Evolutionary conservation across 495 filamentous ascomycete genomes (phyloP).

Genomic region (Lophium mytilinum): DNA sequence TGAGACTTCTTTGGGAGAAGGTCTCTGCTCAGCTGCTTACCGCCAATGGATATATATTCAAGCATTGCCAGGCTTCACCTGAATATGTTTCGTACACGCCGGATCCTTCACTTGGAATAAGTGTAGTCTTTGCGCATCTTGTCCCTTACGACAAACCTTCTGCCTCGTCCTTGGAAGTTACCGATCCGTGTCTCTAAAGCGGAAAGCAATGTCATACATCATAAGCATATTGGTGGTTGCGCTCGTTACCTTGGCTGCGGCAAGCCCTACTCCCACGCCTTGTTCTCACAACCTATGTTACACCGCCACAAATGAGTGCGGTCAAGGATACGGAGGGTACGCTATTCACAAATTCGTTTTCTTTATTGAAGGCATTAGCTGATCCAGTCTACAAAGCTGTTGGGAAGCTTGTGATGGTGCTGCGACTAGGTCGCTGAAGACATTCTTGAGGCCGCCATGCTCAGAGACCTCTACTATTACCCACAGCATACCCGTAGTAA

Average conservation of each 20-base stretch:
- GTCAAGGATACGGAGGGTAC: background rate
- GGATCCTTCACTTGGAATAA: background rate
- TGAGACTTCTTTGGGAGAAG: too few relatives aligned
- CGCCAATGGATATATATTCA: background rate
- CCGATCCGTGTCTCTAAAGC: background rate
- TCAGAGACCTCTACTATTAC: too few relatives aligned
- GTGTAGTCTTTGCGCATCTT: too few relatives aligned
- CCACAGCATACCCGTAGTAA: too few relatives aligned
- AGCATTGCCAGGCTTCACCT: background rate
- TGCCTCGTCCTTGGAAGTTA: too few relatives aligned
- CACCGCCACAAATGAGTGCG: constrained; percentile 1
- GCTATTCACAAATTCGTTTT: background rate
- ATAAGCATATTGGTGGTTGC: background rate
- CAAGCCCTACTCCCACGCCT: constrained; percentile 1
- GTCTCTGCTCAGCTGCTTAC: background rate
- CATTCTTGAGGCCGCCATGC: background rate
- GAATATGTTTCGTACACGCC: background rate
- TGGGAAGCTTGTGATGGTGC: background rate
- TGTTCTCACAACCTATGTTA: background rate
- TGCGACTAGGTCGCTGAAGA: background rate
- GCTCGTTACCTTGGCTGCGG: background rate
- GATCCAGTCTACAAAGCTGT: background rate
- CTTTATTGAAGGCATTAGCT: background rate
- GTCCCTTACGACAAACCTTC: too few relatives aligned
- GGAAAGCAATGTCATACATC: background rate